Conservation (phyloP, 1,284 basidiomycete genomes). For the Rhizopogon hawkerae region DNA sequence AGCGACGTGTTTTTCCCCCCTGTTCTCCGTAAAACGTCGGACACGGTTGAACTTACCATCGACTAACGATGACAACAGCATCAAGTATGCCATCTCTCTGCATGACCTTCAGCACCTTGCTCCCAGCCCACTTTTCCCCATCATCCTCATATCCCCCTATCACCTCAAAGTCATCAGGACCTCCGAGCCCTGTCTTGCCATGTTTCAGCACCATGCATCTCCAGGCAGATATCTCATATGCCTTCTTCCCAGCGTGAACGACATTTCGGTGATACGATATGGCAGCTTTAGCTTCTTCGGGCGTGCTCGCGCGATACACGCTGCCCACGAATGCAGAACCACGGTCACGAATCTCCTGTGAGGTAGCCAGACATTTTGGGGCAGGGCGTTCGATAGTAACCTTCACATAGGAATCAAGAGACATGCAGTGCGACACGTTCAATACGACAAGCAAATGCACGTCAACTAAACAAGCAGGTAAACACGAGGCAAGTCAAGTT, state of each 20-base stretch:
- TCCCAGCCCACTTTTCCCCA: slow-evolving; percentile 63
- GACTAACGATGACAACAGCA: slow-evolving; percentile 64
- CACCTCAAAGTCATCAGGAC: slow-evolving; percentile 67
- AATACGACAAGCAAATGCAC: not conserved
- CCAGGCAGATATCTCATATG: slow-evolving; percentile 70
- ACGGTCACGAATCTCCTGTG: slow-evolving; percentile 64
- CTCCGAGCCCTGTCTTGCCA: slow-evolving; percentile 56
- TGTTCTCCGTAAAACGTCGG: not conserved
- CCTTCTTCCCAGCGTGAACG: slow-evolving; percentile 43
- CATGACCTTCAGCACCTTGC: slow-evolving; percentile 60
- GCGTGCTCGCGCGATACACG: slow-evolving; percentile 45
- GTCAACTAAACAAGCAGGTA: not conserved
- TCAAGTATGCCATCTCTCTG: slow-evolving; percentile 53
- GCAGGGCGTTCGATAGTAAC: slow-evolving; percentile 31
- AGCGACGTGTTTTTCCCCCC: not conserved
- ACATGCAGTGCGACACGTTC: slow-evolving; percentile 3
- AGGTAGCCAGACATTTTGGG: slow-evolving; percentile 47
- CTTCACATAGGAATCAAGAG: slow-evolving; percentile 47
- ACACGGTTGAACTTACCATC: slow-evolving; percentile 44
- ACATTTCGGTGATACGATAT: slow-evolving; percentile 45
- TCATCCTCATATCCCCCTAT: slow-evolving; percentile 57
- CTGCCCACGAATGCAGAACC: slow-evolving; percentile 59
- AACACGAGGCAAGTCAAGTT: not conserved
- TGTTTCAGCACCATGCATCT: slow-evolving; percentile 65
- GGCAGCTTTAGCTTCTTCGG: slow-evolving; percentile 38